These are phyloP conservation scores for Lippia alba DNA, from an alignment of 305 asterid species.

Conservation along the genomic window DNA sequence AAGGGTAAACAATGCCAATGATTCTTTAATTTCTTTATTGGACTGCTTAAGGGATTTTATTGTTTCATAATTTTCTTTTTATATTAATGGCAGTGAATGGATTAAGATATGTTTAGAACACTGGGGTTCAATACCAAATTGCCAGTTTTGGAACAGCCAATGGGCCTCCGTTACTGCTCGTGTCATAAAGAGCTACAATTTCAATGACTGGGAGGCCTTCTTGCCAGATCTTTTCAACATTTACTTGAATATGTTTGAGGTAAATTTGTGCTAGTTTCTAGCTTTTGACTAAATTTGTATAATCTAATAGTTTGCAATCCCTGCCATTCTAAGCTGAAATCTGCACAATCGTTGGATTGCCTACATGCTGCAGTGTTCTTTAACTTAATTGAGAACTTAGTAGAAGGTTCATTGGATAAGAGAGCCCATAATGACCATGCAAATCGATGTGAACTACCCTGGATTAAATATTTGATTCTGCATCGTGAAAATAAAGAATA, in stretches of 20 bases:
- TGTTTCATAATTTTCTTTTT: conserved; percentile 33
- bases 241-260: conserved; percentile 96
- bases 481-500: conserved; percentile 14
- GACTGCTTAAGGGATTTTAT: conserved; percentile 30
- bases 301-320: conserved; percentile 18
- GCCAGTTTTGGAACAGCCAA: conserved; percentile 97
- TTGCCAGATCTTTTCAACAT: conserved; percentile 76
- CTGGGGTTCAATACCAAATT: conserved; percentile 90
- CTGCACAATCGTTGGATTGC: conserved; percentile 2
- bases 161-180: conserved; percentile 98
- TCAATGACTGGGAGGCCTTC: conserved; percentile 77
- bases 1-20: conserved; percentile 58
- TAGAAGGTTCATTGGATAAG: conserved; percentile 21
- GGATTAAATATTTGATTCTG: conserved; percentile 4
- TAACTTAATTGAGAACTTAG: conserved; percentile 22
- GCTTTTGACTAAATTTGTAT: conserved; percentile 26
- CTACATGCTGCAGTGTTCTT: background rate
- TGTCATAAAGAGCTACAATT: conserved; percentile 77
- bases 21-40: conserved; percentile 25
- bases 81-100: conserved; percentile 72
- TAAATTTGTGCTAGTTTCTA: conserved; percentile 40
- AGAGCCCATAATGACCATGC: conserved; percentile 19
- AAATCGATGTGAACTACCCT: conserved; percentile 6
- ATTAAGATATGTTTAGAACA: conserved; percentile 60
- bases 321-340: conserved; percentile 22